These are phyloP conservation scores for Clohesyomyces aquaticus DNA, from an alignment of 495 filamentous ascomycete genomes.

Conservation along the genomic window DNA sequence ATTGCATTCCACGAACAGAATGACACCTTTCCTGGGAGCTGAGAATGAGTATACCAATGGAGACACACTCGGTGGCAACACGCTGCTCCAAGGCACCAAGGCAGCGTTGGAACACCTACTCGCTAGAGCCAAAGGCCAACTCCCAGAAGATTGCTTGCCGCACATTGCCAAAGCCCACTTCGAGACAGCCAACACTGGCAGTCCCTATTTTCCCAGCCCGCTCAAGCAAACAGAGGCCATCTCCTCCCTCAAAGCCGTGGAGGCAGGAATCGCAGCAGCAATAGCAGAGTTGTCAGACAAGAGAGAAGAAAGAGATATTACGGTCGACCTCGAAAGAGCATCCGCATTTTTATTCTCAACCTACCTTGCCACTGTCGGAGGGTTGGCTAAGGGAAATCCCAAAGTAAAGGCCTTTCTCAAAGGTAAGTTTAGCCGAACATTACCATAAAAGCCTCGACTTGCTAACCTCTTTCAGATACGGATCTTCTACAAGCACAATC, in stretches of 20 bases:
- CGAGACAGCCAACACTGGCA: slow-evolving; percentile 35
- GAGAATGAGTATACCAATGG: slow-evolving; percentile 20
- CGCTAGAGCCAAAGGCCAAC: slow-evolving; percentile 31
- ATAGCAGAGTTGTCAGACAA: slow-evolving; percentile 64
- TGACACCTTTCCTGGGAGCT: slow-evolving; percentile 20
- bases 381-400: slow-evolving; percentile 66
- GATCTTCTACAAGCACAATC: slow-evolving; percentile 72
- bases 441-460: neutral
- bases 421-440: slow-evolving; percentile 52
- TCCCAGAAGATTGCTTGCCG: slow-evolving; percentile 41
- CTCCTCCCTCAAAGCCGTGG: slow-evolving; percentile 69
- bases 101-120: slow-evolving; percentile 27
- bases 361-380: slow-evolving; percentile 71
- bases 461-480: slow-evolving; percentile 58
- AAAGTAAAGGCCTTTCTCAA: slow-evolving; percentile 64
- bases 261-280: slow-evolving; percentile 67
- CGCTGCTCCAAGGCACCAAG: slow-evolving; percentile 28
- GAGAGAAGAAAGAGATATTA: slow-evolving; percentile 52
- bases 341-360: slow-evolving; percentile 71
- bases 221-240: slow-evolving; percentile 72
- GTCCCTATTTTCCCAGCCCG: slow-evolving; percentile 61
- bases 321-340: slow-evolving; percentile 65
- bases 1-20: neutral
- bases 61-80: neutral
- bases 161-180: slow-evolving; percentile 43